Evolutionary conservation across 805 yeast species (phyloP), one percentile per base, ranked within the genome.

Genomic region (Isabelozyma pseudorhagii): DNA sequence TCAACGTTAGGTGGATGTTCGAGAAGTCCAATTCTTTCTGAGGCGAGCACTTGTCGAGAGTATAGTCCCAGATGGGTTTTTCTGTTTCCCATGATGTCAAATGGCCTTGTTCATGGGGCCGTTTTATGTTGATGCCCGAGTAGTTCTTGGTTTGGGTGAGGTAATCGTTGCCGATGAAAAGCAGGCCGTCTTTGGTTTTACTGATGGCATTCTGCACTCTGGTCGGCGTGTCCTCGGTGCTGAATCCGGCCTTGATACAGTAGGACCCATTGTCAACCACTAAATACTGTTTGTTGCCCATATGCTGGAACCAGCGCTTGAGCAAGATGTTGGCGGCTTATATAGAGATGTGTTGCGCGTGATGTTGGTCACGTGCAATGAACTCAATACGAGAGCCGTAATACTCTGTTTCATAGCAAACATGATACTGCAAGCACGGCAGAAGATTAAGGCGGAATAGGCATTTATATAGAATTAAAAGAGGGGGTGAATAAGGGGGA

Each of bases 231-330:
- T 57, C 60, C 7, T 52, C 61, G 0, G 62, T 52, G 0, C 66
- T 60, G 44, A 64, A 62, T 1, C 71, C 72, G 3, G 73, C 74
- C 61, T 93, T 93, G 47, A 94, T 78, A 51, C 82, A 82, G 62
- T 88, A 88, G 0, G 96, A 84, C 0, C 99, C 99, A 73, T 94
- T 94, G 60, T 94, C 99, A 13, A 94, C 68, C 4, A 94, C 82
- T 27, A 93, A 54, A 55, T 62, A 51, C 48, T 57, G 57, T 42
- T 52, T 53, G 28, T 45, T 38, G 9, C 17, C 21, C 21, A 38
- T 38, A 13, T 38, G 17, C 21, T 38, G 40, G 21, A 8, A 31
- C 36, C 36, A 31, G 36, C 25, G 6, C 25, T 6, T 5, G 25
- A 5, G 25, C 25, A 21, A 21, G 25, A 21, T 21, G 25, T 21